These are phyloP conservation scores for Pseudopyricularia cyperi DNA, from an alignment of 2,329 filamentous ascomycete genomes.

Conservation along the genomic window DNA sequence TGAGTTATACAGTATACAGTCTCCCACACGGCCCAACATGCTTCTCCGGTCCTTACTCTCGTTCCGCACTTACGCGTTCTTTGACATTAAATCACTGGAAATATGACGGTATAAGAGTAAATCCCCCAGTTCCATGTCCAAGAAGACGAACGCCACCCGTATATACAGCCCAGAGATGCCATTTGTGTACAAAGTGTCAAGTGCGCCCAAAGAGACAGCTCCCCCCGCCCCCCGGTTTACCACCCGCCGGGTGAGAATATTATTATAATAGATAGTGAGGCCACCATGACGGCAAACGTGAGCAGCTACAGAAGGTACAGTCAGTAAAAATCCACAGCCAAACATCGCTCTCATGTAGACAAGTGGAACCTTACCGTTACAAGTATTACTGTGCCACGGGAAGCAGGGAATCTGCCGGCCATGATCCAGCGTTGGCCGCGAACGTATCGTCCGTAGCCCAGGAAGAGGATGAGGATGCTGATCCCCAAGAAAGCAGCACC, in stretches of 20 bases:
- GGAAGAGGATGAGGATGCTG: slow-evolving; percentile 58
- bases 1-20: no score
- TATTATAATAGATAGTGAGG: slow-evolving; percentile 42
- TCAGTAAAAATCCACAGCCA: neutral
- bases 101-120: no score
- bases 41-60: no score
- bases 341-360: neutral
- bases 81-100: no score
- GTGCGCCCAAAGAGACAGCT: neutral
- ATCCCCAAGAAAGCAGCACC: slow-evolving; percentile 67
- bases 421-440: slow-evolving; percentile 71
- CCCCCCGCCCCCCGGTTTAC: neutral
- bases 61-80: no score
- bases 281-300: slow-evolving; percentile 48
- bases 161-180: no score
- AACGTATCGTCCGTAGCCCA: slow-evolving; percentile 70
- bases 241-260: neutral
- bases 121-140: neutral
- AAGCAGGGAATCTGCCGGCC: slow-evolving; percentile 66
- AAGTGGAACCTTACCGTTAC: slow-evolving; percentile 22
- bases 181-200: neutral
- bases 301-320: slow-evolving; percentile 34
- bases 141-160: neutral
- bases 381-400: slow-evolving; percentile 59
- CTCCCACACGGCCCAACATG: no score